phyloP scores from a whole-genome alignment of 495 filamentous ascomycete species.

The Penicillium cinerascens region DNA sequence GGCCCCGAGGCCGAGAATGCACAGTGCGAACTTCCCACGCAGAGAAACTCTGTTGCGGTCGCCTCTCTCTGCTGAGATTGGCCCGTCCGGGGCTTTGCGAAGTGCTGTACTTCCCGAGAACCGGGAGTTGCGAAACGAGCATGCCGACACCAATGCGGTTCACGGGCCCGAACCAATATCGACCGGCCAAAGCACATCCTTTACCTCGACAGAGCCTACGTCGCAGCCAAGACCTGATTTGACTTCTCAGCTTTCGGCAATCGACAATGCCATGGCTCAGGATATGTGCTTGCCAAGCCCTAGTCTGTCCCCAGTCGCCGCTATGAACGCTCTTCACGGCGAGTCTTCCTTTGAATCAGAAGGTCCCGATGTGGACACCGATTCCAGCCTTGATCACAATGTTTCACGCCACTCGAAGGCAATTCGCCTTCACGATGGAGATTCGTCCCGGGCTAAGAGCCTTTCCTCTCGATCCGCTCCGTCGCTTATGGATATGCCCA shows the following conservation, averaged over 20 bases:
- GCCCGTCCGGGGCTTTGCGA: constrained; percentile 6
- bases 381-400: constrained; percentile 43
- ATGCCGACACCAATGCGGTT: constrained; percentile 3
- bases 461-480: constrained; percentile 32
- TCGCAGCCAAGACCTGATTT: constrained; percentile 25
- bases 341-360: constrained; percentile 47
- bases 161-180: constrained; percentile 13
- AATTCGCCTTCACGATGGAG: constrained; percentile 18
- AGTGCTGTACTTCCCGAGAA: constrained; percentile 5
- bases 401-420: constrained; percentile 23
- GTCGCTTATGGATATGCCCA: constrained; percentile 65
- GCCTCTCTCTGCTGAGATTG: constrained; percentile 37
- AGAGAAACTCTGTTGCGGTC: constrained; percentile 36
- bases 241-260: constrained; percentile 29
- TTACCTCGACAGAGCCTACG: constrained; percentile 17
- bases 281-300: constrained; percentile 94
- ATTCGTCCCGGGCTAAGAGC: constrained; percentile 5
- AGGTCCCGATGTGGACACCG: constrained; percentile 43
- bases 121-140: constrained; percentile 10
- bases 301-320: constrained; percentile 86
- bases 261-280: constrained; percentile 65
- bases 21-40: constrained; percentile 33
- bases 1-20: constrained; percentile 30
- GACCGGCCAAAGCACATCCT: constrained; percentile 23
- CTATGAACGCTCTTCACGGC: constrained; percentile 58